Evolutionary conservation across 2,329 filamentous ascomycete species (phyloP).

Genomic region (Zymoseptoria pseudotritici): DNA sequence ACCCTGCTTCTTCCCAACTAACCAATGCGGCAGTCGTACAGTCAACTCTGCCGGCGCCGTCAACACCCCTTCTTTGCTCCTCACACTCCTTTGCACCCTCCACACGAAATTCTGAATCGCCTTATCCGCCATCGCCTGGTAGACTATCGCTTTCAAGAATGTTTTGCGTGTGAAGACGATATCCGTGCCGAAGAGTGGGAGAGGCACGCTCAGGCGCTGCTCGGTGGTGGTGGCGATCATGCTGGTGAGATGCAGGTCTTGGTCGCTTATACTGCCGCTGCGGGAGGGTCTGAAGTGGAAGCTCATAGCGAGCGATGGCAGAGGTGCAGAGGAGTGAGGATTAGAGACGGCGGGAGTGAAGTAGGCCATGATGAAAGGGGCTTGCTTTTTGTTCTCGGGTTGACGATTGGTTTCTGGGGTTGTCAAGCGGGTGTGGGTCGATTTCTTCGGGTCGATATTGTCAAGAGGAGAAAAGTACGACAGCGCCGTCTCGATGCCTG

Average conservation of each 20-base stretch:
- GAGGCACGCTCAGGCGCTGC: constrained; percentile 12
- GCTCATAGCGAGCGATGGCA: constrained; percentile 12
- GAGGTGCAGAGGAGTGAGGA: not conserved
- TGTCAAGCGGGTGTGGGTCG: not conserved
- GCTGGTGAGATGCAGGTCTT: constrained; percentile 6
- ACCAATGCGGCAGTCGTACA: constrained; percentile 15
- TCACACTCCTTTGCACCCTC: constrained; percentile 13
- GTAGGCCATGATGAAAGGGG: constrained; percentile 5
- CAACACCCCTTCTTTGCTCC: constrained; percentile 9
- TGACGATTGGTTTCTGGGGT: not conserved
- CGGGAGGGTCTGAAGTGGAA: constrained; percentile 6
- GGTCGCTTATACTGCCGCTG: not conserved
- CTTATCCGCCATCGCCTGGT: constrained; percentile 4
- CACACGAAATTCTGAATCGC: constrained; percentile 14
- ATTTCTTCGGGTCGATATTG: not conserved
- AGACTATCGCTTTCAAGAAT: constrained; percentile 2
- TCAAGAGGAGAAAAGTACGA: constrained; percentile 3
- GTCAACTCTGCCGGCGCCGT: constrained; percentile 14
- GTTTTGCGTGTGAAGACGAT: constrained; percentile 14
- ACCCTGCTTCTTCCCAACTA: not conserved
- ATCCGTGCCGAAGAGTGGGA: constrained; percentile 18
- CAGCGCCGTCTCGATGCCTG: constrained; percentile 4
- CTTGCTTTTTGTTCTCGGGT: not conserved
- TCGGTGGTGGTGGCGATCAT: constrained; percentile 11
- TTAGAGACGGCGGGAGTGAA: not conserved